Conservation (phyloP, 495 filamentous ascomycete species). For the Pseudevernia furfuracea region DNA sequence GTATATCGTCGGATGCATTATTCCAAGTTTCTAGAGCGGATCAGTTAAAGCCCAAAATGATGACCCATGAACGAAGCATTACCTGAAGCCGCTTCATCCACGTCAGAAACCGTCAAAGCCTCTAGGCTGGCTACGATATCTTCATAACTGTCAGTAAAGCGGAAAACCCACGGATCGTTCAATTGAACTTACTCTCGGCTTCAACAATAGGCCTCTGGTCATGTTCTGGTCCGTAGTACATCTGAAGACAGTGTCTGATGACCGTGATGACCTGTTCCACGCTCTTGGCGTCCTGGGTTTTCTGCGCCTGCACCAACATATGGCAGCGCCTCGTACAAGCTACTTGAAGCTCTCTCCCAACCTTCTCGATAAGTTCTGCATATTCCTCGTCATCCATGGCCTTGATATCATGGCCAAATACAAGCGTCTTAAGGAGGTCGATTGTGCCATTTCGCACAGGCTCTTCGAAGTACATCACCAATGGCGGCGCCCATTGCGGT, state of each 20-base stretch:
- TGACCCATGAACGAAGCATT: neutral
- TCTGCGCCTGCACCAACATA: slow-evolving; percentile 18
- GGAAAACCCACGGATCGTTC: slow-evolving; percentile 3
- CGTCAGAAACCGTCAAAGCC: slow-evolving; percentile 22
- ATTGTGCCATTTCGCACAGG: slow-evolving; percentile 47
- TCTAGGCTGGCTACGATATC: slow-evolving; percentile 17
- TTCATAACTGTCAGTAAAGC: slow-evolving; percentile 17
- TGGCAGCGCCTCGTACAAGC: slow-evolving; percentile 35
- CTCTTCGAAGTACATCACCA: slow-evolving; percentile 56
- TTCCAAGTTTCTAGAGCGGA: slow-evolving; percentile 17
- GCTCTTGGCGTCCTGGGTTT: slow-evolving; percentile 32
- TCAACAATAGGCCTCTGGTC: slow-evolving; percentile 33
- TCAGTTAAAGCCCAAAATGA: slow-evolving; percentile 10
- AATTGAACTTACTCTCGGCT: slow-evolving; percentile 34
- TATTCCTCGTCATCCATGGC: slow-evolving; percentile 31
- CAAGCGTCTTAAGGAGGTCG: slow-evolving; percentile 45
- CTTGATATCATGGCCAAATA: slow-evolving; percentile 41
- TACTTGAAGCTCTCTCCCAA: slow-evolving; percentile 34
- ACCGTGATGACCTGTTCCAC: slow-evolving; percentile 36
- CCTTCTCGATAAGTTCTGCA: slow-evolving; percentile 28
- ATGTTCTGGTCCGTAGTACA: slow-evolving; percentile 39
- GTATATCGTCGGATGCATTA: slow-evolving; percentile 21
- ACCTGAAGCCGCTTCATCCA: slow-evolving; percentile 25
- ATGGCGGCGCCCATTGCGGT: slow-evolving; percentile 57
- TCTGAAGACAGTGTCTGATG: slow-evolving; percentile 37